Evolutionary conservation across 306 rosid species (phyloP), one percentile per base, ranked within the genome.

Genomic region (Alnus rubra): DNA sequence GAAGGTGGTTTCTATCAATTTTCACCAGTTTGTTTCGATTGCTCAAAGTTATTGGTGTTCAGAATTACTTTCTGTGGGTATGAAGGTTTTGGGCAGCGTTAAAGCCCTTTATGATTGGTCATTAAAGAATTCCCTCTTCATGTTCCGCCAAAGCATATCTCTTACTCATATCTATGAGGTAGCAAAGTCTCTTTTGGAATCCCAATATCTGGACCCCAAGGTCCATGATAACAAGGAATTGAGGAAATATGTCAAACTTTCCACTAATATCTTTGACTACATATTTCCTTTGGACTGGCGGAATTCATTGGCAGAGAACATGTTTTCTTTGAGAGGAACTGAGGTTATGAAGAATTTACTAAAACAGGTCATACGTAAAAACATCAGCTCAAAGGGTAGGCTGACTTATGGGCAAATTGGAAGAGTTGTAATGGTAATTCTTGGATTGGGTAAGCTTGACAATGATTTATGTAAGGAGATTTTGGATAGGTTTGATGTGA

Each of bases 31-130:
- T 59, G 81, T 80, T 75, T 77, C n/a, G 9, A 82, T 80, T 28
- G 89, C 91, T 77, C 30, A 13, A 60, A 79, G 59, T 16, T 91
- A 82, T 60, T 93, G 98, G 98, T 33, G 73, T 54, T 83, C 90
- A 19, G 92, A 91, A 77, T 10, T 89, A 45, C 45, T 83, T 52
- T 71, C 80, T 49, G 89, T 88, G 94, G 98, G n/a, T 12, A 31
- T 81, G 64, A 14, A 19, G 23, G 94, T 93, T 47, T 83, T 89
- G 83, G 81, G 4, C 30, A 89, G 55, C 51, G 86, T 93, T 49
- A 78, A 89, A 7, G 74, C 37, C 14, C 83, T 91, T 42, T 82
- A 76, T 75, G 80, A 55, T 45, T 70, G 74, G 47, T 78, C 83
- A 16, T 55, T 53, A 39, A 54, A 67, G 71, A 79, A 75, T 52